Percentiles rank a stretch among this genome's conserved stretches.
Conservation (phyloP, 805 yeast species). For the Sungouiella blattae region DNA sequence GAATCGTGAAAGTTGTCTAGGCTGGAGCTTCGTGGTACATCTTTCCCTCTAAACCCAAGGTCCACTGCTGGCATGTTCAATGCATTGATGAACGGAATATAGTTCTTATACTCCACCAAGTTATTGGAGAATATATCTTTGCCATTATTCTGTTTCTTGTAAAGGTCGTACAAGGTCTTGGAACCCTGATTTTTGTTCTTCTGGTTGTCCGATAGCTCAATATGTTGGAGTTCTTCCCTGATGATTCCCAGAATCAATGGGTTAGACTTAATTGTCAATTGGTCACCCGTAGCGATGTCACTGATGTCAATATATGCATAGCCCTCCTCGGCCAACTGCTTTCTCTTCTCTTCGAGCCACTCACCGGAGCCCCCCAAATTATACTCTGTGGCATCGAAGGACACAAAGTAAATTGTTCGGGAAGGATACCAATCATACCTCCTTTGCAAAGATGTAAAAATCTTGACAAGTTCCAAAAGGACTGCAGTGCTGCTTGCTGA, state of each 20-base stretch:
- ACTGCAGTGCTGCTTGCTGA: slow-evolving; percentile 75
- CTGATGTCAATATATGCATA: slow-evolving; percentile 72
- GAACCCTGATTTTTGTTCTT: slow-evolving; percentile 7
- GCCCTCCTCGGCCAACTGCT: slow-evolving; percentile 55
- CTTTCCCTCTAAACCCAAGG: slow-evolving; percentile 40
- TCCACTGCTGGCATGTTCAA: slow-evolving; percentile 71
- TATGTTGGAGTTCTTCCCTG: slow-evolving; percentile 35
- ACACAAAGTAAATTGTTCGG: slow-evolving; percentile 75
- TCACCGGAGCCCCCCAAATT: slow-evolving; percentile 84
- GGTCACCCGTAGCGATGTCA: slow-evolving; percentile 55
- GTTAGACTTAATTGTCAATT: slow-evolving; percentile 55
- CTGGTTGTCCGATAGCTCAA: slow-evolving; percentile 8
- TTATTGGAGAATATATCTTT: slow-evolving; percentile 27
- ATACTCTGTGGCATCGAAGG: slow-evolving; percentile 79
- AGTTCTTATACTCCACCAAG: slow-evolving; percentile 52
- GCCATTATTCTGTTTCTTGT: slow-evolving; percentile 20
- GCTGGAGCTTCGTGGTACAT: slow-evolving; percentile 54
- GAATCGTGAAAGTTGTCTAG: slow-evolving; percentile 62
- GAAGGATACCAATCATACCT: slow-evolving; percentile 77
- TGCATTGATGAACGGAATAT: slow-evolving; percentile 60
- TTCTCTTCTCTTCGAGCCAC: slow-evolving; percentile 58
- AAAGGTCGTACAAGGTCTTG: slow-evolving; percentile 24
- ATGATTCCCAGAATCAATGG: slow-evolving; percentile 58
- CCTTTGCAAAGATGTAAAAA: slow-evolving; percentile 61
- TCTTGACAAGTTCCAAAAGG: slow-evolving; percentile 64